Evolutionary conservation across 2,329 filamentous ascomycete genomes (phyloP).

Genomic region (Dichotomopilus funicola): DNA sequence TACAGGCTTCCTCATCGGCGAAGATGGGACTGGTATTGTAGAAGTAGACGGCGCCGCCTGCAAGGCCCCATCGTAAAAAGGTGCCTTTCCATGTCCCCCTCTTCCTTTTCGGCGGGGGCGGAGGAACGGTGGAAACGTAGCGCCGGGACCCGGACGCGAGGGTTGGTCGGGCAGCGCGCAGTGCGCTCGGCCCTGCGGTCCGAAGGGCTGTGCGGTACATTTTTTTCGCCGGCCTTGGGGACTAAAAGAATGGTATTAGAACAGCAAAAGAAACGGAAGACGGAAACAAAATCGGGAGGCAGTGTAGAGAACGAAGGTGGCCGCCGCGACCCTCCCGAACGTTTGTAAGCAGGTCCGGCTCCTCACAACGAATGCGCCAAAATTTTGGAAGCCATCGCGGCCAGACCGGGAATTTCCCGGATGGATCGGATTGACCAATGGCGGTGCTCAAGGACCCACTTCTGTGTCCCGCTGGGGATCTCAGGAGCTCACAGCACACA

Average conservation of each 20-base stretch:
- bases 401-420: slow-evolving; percentile 6
- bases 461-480: neutral
- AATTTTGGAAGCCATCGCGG: slow-evolving; percentile 20
- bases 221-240: neutral
- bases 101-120: slow-evolving; percentile 52
- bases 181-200: slow-evolving; percentile 38
- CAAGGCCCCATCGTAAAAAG: slow-evolving; percentile 66
- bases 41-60: slow-evolving; percentile 74
- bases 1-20: slow-evolving; percentile 72
- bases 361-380: slow-evolving; percentile 9
- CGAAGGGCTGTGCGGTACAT: slow-evolving; percentile 51
- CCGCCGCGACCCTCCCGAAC: slow-evolving; percentile 9
- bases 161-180: slow-evolving; percentile 37
- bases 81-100: slow-evolving; percentile 77
- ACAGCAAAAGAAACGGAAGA: neutral
- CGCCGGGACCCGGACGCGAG: slow-evolving; percentile 39
- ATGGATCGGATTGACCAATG: slow-evolving; percentile 12
- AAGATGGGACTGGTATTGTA: slow-evolving; percentile 89
- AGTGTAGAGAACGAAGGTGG: slow-evolving; percentile 15
- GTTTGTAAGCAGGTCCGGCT: slow-evolving; percentile 19
- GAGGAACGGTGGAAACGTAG: slow-evolving; percentile 42
- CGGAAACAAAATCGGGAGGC: neutral
- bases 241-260: neutral
- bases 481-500: too few species aligned
- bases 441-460: neutral